Evolutionary conservation across 192 early-diverging fungal species (phyloP), one percentile per base, ranked within the genome.

Genomic region (Paraglomus brasilianum): DNA sequence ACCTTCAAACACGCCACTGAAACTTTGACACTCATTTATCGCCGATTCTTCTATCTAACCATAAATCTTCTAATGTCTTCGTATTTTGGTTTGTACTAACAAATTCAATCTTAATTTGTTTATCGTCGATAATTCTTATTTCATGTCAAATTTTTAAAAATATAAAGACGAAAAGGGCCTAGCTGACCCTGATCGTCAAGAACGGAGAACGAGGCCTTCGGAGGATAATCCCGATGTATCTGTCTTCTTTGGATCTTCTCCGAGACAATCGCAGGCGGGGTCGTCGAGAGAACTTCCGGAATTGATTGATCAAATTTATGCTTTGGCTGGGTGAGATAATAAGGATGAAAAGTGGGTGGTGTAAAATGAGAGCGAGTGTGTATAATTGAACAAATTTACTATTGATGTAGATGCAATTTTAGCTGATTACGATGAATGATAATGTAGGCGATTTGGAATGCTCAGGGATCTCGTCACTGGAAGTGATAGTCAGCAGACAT

Each of bases 401-500:
- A 36, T 42, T 0, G 24, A 61, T 43, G 13, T 19, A 60, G 21
- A 19, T n/a, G n/a, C 8, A 9, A 21, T 42, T 17, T 10, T 19
- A 19, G 8, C 44, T 59, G 43, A 19, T 59, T 59, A 41, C 11
- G 4, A 11, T 15, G 8, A 59, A 59, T 8, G 6, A 17, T 72
- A 40, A 50, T 14, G 17, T 70, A 82, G 80, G 51, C 57, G 80
- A 48, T 80, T 86, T 59, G 77, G 77, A 1, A 65, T 69, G 0
- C 74, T 86, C 13, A 74, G 82, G 1, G 75, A 76, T 30, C 53
- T 77, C 24, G 71, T 67, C 8, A 65, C 74, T 51, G 72, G 72
- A 14, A 75, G 81, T 52, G 71, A 76, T 30, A 60, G 19, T n/a
- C 79, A 84, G 41, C 76, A 84, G 30, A 47, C 58, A 45, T 71